Evolutionary conservation across 2,329 filamentous ascomycete genomes (phyloP), one percentile per base, ranked within the genome.

Genomic region (Kalmusia sp.): DNA sequence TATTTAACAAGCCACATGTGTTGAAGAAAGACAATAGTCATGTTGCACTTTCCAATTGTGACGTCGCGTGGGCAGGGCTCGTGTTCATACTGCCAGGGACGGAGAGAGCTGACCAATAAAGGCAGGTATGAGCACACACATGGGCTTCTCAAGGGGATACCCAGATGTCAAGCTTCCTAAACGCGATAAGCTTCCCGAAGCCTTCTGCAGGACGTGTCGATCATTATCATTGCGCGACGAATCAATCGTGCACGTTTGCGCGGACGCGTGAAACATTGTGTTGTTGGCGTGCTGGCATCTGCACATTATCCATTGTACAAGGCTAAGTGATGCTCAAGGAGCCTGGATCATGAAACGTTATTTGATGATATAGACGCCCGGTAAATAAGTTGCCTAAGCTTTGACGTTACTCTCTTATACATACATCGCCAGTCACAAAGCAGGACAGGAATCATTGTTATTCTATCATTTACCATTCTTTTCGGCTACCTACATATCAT

Each of bases 181-280:
- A 11, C 7, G 15, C 25, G 39, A 21, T 27, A 43, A 43, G 39
- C 25, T 43, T 30, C 15, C 25, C 25, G 25, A 12, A 28, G n/a
- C n/a, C 25, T 31, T 30, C 4, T 19, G 24, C 39, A 27, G 24
- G 27, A 17, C 39, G 27, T 21, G 39, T 11, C 39, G 39, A 43
- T 43, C 25, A 11, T 30, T 21, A 19, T 19, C 21, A 31, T 30
- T 11, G 25, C n/a, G 24, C 9, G 39, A 27, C 39, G 39, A 43
- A 43, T 43, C 39, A 24, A 19, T 43, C 15, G 5, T 14, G n/a
- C 39, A 43, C 39, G 39, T 43, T 43, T n/a, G n/a, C n/a, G n/a
- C n/a, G n/a, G n/a, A n/a, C n/a, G n/a, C n/a, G n/a, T n/a, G n/a
- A n/a, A n/a, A n/a, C n/a, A n/a, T n/a, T n/a, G n/a, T n/a, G n/a